Percentiles rank a stretch among this genome's conserved stretches.
Evolutionary conservation across 1,284 basidiomycete genomes (phyloP).

Genomic region (Trichosporon coremiiforme): DNA sequence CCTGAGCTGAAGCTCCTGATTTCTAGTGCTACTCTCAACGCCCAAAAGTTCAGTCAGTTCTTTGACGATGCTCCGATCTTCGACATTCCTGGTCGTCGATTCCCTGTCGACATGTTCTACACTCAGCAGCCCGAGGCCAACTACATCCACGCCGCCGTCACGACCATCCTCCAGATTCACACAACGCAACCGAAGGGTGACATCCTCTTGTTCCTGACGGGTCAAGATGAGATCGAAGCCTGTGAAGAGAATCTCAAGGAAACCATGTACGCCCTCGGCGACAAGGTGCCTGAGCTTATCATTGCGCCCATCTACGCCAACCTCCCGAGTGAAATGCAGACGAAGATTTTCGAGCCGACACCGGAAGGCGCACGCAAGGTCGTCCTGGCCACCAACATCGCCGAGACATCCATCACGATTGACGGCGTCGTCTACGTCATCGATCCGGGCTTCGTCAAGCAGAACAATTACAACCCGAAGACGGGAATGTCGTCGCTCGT

Average conservation of each 20-base stretch:
- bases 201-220: slow-evolving; percentile 95
- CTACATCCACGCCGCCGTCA: slow-evolving; percentile 97
- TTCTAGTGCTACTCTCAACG: slow-evolving; percentile 95
- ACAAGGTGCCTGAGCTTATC: slow-evolving; percentile 92
- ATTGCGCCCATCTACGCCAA: slow-evolving; percentile 98
- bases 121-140: slow-evolving; percentile 97
- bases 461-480: slow-evolving; percentile 94
- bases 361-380: slow-evolving; percentile 95
- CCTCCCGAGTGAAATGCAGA: slow-evolving; percentile 97
- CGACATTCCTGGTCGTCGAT: slow-evolving; percentile 93
- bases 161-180: slow-evolving; percentile 98
- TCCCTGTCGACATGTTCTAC: slow-evolving; percentile 98
- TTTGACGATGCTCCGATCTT: slow-evolving; percentile 94
- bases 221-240: slow-evolving; percentile 98
- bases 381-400: slow-evolving; percentile 97
- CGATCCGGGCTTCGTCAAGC: slow-evolving; percentile 96
- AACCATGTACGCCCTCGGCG: slow-evolving; percentile 89
- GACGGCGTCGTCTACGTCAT: slow-evolving; percentile 98
- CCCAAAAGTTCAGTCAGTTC: slow-evolving; percentile 93
- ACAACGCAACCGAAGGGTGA: slow-evolving; percentile 98
- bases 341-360: slow-evolving; percentile 98
- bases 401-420: slow-evolving; percentile 96
- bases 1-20: slow-evolving; percentile 89
- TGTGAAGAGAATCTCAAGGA: slow-evolving; percentile 94
- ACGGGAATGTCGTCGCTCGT: slow-evolving; percentile 95